A percentile compares a stretch with the other conserved stretches of the same genome.
These are phyloP conservation scores for Fusarium tricinctum DNA, from an alignment of 2,329 filamentous ascomycete species.

Conservation along the genomic window DNA sequence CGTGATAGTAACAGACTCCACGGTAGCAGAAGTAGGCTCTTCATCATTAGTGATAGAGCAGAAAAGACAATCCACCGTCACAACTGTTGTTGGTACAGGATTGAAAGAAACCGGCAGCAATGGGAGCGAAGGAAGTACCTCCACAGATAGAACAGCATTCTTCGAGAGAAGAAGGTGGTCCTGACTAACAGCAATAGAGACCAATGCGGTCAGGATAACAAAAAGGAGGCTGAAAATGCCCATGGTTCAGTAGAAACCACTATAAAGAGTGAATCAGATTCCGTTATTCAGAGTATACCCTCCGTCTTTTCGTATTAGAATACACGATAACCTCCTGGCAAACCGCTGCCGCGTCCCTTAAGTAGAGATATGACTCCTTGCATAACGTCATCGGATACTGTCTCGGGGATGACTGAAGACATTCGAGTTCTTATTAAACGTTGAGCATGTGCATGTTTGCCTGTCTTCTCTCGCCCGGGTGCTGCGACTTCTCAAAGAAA, in stretches of 20 bases:
- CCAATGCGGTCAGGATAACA: constrained; percentile 28
- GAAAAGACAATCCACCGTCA: constrained; percentile 41
- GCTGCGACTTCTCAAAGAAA: constrained; percentile 4
- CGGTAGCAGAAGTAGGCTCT: constrained; percentile 6
- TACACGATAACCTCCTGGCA: background rate
- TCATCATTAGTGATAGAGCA: constrained; percentile 21
- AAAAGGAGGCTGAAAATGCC: constrained; percentile 31
- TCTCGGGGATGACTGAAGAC: constrained; percentile 21
- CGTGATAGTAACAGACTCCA: background rate
- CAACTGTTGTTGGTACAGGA: constrained; percentile 16
- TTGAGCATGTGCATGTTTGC: constrained; percentile 35
- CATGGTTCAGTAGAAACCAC: constrained; percentile 37
- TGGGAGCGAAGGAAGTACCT: constrained; percentile 24
- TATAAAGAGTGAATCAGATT: constrained; percentile 38
- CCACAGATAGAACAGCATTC: constrained; percentile 22
- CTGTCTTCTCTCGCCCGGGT: constrained; percentile 16
- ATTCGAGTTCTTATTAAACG: constrained; percentile 34
- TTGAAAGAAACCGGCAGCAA: constrained; percentile 15
- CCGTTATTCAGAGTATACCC: constrained; percentile 18
- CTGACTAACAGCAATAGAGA: constrained; percentile 10
- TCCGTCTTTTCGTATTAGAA: constrained; percentile 21
- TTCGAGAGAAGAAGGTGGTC: constrained; percentile 15
- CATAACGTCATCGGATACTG: constrained; percentile 22
- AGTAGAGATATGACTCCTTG: constrained; percentile 32
- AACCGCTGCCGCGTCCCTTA: constrained; percentile 19